phyloP scores from a whole-genome alignment of 495 filamentous ascomycete genomes.

The Symbiotaphrina buchneri region DNA sequence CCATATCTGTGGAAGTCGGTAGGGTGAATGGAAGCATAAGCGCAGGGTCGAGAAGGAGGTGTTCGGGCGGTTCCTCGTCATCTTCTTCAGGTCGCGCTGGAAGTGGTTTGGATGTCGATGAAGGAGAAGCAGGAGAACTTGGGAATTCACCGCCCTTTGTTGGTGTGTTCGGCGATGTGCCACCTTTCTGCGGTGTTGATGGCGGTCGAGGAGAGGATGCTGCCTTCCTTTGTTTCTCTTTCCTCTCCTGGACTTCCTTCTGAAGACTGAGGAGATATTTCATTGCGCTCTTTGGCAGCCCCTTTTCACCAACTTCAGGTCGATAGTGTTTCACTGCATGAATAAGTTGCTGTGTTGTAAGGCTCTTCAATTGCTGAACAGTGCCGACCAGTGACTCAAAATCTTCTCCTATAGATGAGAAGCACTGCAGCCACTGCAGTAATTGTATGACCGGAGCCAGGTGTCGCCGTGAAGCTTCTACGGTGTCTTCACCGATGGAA shows the following conservation, averaged over 20 bases:
- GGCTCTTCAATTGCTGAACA: slow-evolving; percentile 60
- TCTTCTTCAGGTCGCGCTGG: slow-evolving; percentile 20
- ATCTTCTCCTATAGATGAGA: slow-evolving; percentile 89
- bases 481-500: slow-evolving; percentile 65
- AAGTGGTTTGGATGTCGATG: slow-evolving; percentile 6
- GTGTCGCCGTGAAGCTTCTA: slow-evolving; percentile 64
- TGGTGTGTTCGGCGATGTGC: slow-evolving; percentile 16
- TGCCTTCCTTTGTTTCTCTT: slow-evolving; percentile 20
- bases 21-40: slow-evolving; percentile 87
- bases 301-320: slow-evolving; percentile 86
- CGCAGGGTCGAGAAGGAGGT: slow-evolving; percentile 67
- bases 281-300: slow-evolving; percentile 61
- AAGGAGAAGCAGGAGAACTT: slow-evolving; percentile 1
- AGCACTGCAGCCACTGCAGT: slow-evolving; percentile 93
- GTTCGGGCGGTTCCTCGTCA: slow-evolving; percentile 34
- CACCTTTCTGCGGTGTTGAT: slow-evolving; percentile 7
- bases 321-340: slow-evolving; percentile 85
- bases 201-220: slow-evolving; percentile 14
- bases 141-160: slow-evolving; percentile 6
- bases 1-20: slow-evolving; percentile 92
- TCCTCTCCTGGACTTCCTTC: slow-evolving; percentile 36
- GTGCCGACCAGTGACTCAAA: slow-evolving; percentile 67
- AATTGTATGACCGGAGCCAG: slow-evolving; percentile 83
- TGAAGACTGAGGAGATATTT: slow-evolving; percentile 71
- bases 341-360: slow-evolving; percentile 76